These are phyloP conservation scores for Benincasa hispida DNA, from an alignment of 306 rosid genomes.

Conservation along the genomic window DNA sequence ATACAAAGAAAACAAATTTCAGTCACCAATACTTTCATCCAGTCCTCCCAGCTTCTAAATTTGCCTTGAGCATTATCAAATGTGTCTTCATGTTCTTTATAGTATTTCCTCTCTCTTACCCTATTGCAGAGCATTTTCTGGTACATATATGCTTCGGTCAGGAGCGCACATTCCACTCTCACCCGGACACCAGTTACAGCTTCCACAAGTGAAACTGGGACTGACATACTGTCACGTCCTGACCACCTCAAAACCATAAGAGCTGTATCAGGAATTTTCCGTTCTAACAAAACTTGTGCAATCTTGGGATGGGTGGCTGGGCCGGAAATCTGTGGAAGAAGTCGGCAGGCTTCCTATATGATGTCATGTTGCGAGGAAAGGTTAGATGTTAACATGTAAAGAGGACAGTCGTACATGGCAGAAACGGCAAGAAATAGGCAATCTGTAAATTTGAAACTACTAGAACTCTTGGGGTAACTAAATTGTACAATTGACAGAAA, in stretches of 20 bases:
- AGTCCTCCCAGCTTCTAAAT: conserved; percentile 40
- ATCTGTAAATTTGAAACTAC: background rate
- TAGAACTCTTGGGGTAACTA: background rate
- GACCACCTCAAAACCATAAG: conserved; percentile 90
- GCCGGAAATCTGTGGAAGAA: conserved; percentile 87
- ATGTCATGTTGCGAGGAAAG: conserved; percentile 7
- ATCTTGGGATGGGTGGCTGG: conserved; percentile 84
- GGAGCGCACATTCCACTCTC: conserved; percentile 89
- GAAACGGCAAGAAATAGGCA: background rate
- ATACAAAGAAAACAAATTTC: conserved; percentile 92
- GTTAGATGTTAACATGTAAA: conserved; percentile 1
- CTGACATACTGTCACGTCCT: conserved; percentile 64
- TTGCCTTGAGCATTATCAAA: conserved; percentile 29
- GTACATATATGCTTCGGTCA: conserved; percentile 88
- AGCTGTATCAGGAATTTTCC: conserved; percentile 80
- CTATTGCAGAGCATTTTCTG: conserved; percentile 69
- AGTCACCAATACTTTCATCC: conserved; percentile 79
- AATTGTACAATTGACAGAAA: background rate
- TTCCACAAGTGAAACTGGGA: conserved; percentile 56
- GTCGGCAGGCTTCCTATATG: conserved; percentile 73
- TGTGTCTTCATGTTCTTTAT: conserved; percentile 27
- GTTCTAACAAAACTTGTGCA: conserved; percentile 83
- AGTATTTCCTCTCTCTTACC: conserved; percentile 48
- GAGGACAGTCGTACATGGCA: background rate
- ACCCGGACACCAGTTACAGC: conserved; percentile 95